Base-by-base conservation (phyloP, 805 yeast genomes). In the Schwanniomyces vanrijiae region DNA sequence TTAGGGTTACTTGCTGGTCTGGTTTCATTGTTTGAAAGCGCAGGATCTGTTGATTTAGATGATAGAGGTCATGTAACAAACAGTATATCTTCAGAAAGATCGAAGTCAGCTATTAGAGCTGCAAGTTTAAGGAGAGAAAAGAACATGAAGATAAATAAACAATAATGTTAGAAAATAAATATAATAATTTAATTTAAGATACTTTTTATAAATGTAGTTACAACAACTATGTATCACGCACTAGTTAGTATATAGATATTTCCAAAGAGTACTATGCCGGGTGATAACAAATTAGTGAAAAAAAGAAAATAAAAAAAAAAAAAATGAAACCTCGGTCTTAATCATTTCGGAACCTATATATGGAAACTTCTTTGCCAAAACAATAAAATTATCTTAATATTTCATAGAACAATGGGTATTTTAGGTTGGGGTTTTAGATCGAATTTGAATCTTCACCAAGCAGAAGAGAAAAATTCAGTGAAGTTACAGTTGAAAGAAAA, bases 1-100 rank as follows among this genome's bases (percentile, higher is more conserved):
- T 68, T 91, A 55, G 96, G 95, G 2, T 72, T 88, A 44, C 71
- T 89, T 44, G 78, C 88, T 8, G 96, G 95, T n/a, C 80, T 81
- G 47, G 90, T 86, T 10, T 84, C 91, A 2, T 55, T 87, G 40
- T 86, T 86, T 64, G 91, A 86, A 61, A 84, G 86, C 53, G 86
- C 86, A 3, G 92, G 92, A 29, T 78, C 86, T 2, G 86, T 87
- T 28, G 84, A 82, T 29, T 70, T 87, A 57, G 92, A 87, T 61
- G 88, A 86, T 55, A 73, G 94, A 56, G 94, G 94, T 11, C 92
- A 86, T 63, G 65, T 85, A 22, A 65, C 69, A 41, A 60, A 76
- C 49, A 72, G 81, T 50, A 78, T 64, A 49, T 65, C 78, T 42
- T 71, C 81, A 3, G 63, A 61, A 29, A 59, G 68, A 42, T 74